Conservation (phyloP, 148 eudicot species). For the Rhododendron vialii region DNA sequence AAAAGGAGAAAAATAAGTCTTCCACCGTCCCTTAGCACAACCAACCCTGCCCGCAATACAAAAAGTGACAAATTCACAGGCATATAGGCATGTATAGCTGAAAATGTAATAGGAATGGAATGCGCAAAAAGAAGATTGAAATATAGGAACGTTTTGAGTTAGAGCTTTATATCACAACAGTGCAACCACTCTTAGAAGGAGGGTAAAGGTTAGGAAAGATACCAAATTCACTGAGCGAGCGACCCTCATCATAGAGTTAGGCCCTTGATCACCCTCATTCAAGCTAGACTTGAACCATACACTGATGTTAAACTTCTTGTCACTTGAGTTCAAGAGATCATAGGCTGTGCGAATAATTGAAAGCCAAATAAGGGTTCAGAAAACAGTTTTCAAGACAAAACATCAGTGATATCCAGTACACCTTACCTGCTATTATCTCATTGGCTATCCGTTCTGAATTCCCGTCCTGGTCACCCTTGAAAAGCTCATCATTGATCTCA, state of each 20-base stretch:
- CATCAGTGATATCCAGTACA: no score
- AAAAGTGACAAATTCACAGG: no score
- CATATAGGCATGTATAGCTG: no score
- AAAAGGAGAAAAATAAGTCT: no score
- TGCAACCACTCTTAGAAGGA: not conserved
- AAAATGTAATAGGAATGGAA: no score
- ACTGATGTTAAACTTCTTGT: constrained; percentile 50
- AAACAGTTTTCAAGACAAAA: no score
- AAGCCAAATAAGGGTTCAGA: no score
- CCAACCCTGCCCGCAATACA: no score
- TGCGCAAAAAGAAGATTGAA: no score
- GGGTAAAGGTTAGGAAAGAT: constrained; percentile 24
- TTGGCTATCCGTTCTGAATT: constrained; percentile 6
- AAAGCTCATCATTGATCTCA: constrained; percentile 68
- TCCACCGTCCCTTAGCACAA: no score
- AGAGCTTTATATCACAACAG: not conserved
- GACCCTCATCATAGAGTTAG: constrained; percentile 34
- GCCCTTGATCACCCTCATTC: constrained; percentile 48
- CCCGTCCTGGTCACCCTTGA: constrained; percentile 60
- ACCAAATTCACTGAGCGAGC: constrained; percentile 86
- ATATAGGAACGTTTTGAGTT: not conserved
- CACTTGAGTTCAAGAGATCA: constrained; percentile 66
- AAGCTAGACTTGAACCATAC: constrained; percentile 83
- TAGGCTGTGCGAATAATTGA: constrained; percentile 21
- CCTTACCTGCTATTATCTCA: no score